These are phyloP conservation scores for Blastobotrys indianensis DNA, from an alignment of 1,139 yeast species.

Conservation along the genomic window DNA sequence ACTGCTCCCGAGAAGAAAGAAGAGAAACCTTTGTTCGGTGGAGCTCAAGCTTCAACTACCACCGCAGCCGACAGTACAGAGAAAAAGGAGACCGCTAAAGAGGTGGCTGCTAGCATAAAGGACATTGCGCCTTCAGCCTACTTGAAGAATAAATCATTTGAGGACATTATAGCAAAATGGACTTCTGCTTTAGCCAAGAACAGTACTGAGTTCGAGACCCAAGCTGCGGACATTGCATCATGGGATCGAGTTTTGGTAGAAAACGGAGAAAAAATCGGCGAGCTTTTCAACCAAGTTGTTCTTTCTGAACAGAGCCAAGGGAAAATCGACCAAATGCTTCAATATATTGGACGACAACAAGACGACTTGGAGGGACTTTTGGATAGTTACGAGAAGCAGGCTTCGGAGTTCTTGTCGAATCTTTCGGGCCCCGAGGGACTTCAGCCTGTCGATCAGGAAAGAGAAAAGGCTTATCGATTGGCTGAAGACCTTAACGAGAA, in stretches of 20 bases:
- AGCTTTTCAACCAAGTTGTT: slow-evolving; percentile 69
- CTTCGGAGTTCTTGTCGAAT: slow-evolving; percentile 43
- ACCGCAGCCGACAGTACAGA: slow-evolving; percentile 6
- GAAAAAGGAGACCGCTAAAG: slow-evolving; percentile 17
- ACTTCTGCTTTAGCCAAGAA: slow-evolving; percentile 74
- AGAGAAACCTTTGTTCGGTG: neutral
- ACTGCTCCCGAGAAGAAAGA: slow-evolving; percentile 14
- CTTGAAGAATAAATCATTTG: slow-evolving; percentile 83
- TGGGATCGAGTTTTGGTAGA: slow-evolving; percentile 84
- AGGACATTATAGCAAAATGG: slow-evolving; percentile 91
- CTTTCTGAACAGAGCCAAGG: slow-evolving; percentile 81
- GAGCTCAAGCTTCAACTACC: neutral
- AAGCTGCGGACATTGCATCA: slow-evolving; percentile 64
- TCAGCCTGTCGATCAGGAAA: slow-evolving; percentile 64
- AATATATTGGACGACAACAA: slow-evolving; percentile 87
- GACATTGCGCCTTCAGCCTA: slow-evolving; percentile 52
- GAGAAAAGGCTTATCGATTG: slow-evolving; percentile 82
- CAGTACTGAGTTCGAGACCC: slow-evolving; percentile 67
- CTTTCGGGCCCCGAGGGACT: slow-evolving; percentile 34
- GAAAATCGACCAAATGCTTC: slow-evolving; percentile 79
- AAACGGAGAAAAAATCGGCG: slow-evolving; percentile 80
- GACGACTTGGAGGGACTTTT: slow-evolving; percentile 79
- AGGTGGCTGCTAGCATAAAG: slow-evolving; percentile 26
- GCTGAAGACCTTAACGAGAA: slow-evolving; percentile 85
- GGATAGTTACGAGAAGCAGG: slow-evolving; percentile 81